phyloP scores from a whole-genome alignment of 495 filamentous ascomycete genomes.

The Massariosphaeria phaeospora region DNA sequence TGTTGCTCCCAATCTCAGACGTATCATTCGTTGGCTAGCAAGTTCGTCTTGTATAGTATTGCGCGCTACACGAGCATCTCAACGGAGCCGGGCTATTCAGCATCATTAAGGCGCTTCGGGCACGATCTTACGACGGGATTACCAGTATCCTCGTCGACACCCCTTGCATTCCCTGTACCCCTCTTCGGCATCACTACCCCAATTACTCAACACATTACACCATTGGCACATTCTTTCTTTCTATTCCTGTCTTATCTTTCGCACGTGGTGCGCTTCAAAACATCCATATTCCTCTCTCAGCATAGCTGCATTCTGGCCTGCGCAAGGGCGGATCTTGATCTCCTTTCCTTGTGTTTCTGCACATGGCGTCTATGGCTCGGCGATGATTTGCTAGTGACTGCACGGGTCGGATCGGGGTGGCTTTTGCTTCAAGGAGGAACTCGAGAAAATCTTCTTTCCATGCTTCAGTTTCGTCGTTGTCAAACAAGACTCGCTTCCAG shows the following conservation, averaged over 20 bases:
- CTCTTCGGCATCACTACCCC: background rate
- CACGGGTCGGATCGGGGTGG: background rate
- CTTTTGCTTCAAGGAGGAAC: background rate
- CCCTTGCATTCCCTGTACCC: constrained; percentile 5
- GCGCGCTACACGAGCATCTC: constrained; percentile 8
- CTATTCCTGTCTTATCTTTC: constrained; percentile 19
- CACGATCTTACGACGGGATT: background rate
- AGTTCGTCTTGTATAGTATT: constrained; percentile 23
- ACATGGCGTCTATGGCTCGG: background rate
- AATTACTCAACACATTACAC: background rate
- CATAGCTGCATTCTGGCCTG: background rate
- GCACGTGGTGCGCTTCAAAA: too few species aligned
- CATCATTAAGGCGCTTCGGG: constrained; percentile 20
- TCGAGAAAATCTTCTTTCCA: constrained; percentile 6
- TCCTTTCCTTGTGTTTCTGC: constrained; percentile 1
- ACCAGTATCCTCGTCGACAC: background rate
- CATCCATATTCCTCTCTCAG: background rate
- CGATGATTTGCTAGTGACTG: background rate
- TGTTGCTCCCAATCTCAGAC: constrained; percentile 5
- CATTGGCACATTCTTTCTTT: constrained; percentile 4
- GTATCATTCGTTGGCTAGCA: constrained; percentile 9
- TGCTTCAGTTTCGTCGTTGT: background rate
- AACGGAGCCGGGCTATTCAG: constrained; percentile 23
- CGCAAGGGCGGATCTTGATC: background rate
- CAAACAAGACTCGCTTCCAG: background rate